A percentile compares a stretch with the other conserved stretches of the same genome.
Conservation (phyloP, 257 asterid genomes). For the Vinca minor region DNA sequence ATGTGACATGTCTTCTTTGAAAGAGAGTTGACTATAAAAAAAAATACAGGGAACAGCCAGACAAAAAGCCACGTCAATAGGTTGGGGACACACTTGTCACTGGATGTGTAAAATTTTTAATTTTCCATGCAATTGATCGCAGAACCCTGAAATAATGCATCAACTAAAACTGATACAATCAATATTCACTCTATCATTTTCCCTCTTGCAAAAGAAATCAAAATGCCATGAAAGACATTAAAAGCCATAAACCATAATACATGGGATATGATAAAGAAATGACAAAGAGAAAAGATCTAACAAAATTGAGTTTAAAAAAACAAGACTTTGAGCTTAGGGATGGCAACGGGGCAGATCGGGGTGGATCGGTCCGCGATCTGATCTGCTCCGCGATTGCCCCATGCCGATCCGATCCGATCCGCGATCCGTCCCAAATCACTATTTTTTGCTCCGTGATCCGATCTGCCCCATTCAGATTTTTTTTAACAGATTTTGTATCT, state of each 20-base stretch:
- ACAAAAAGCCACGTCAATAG: neutral
- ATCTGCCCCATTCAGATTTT: no score
- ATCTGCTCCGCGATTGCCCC: no score
- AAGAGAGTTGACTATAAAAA: neutral
- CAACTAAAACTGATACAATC: neutral
- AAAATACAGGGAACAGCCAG: neutral
- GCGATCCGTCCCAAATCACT: no score
- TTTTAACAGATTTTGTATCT: no score
- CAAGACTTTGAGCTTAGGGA: no score
- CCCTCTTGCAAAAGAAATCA: neutral
- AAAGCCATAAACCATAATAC: no score
- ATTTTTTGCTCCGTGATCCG: no score
- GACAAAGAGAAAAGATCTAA: neutral
- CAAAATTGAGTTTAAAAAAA: no score
- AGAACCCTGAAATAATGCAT: neutral
- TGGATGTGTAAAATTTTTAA: neutral
- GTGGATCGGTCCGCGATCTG: no score
- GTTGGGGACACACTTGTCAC: neutral
- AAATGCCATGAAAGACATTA: neutral
- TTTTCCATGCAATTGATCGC: neutral
- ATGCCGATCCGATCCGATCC: no score
- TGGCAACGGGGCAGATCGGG: no score
- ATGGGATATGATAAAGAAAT: neutral
- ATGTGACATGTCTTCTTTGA: neutral
- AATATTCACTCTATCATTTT: neutral